Percentiles rank a stretch among this genome's conserved stretches.
Conservation (phyloP, 768 basidiomycete genomes). For the Hysterangium stoloniferum region DNA sequence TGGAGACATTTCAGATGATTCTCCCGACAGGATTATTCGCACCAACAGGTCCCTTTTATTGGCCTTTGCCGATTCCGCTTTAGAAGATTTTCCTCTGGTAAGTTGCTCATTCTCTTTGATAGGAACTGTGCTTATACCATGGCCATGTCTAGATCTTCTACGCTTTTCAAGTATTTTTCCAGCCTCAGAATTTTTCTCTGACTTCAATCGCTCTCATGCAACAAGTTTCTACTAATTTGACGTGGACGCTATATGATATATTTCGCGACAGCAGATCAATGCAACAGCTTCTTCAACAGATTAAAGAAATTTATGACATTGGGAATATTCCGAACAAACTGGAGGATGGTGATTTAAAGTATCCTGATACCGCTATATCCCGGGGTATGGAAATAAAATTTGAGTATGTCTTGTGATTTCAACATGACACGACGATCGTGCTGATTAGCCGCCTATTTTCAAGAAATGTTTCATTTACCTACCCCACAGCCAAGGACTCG, state of each 20-base stretch:
- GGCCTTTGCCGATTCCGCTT: not conserved
- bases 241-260: slow-evolving; percentile 5
- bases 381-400: slow-evolving; percentile 10
- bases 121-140: not conserved
- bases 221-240: slow-evolving; percentile 5
- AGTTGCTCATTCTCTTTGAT: not conserved
- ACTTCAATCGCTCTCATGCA: slow-evolving; percentile 10
- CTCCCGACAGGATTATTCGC: not conserved
- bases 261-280: not conserved
- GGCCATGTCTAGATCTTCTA: slow-evolving; percentile 3
- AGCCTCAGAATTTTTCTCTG: slow-evolving; percentile 4
- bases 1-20: not conserved
- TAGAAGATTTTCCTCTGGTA: slow-evolving; percentile 6
- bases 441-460: not conserved
- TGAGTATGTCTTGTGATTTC: slow-evolving; percentile 3
- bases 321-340: slow-evolving; percentile 1
- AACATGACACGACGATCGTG: not conserved
- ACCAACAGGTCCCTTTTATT: not conserved
- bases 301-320: slow-evolving; percentile 11
- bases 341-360: slow-evolving; percentile 9
- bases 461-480: slow-evolving; percentile 46
- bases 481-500: slow-evolving; percentile 33
- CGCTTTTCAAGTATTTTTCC: slow-evolving; percentile 5
- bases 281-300: not conserved
- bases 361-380: slow-evolving; percentile 3